phyloP scores from a whole-genome alignment of 2,329 filamentous ascomycete genomes.

The Aureobasidium sp. region DNA sequence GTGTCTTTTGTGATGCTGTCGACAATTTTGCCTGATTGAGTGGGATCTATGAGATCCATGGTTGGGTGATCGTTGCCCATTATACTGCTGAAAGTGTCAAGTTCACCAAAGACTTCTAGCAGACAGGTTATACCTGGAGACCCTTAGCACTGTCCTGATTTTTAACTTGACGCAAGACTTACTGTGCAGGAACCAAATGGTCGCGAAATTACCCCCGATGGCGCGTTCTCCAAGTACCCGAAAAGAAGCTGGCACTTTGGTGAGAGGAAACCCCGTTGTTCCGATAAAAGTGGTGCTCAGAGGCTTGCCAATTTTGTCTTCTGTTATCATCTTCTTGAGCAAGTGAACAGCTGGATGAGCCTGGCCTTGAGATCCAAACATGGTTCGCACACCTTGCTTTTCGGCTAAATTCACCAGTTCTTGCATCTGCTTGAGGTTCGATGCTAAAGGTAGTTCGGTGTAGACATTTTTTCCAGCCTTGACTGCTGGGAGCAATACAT shows the following conservation, averaged over 20 bases:
- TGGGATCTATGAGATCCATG: slow-evolving; percentile 27
- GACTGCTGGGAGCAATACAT: slow-evolving; percentile 36
- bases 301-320: slow-evolving; percentile 40
- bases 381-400: slow-evolving; percentile 35
- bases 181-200: slow-evolving; percentile 26
- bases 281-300: slow-evolving; percentile 30
- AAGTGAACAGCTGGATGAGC: slow-evolving; percentile 35
- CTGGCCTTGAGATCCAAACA: slow-evolving; percentile 44
- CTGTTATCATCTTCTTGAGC: slow-evolving; percentile 37
- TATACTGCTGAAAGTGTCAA: slow-evolving; percentile 34
- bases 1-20: slow-evolving; percentile 22
- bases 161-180: neutral
- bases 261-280: slow-evolving; percentile 16
- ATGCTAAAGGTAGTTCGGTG: slow-evolving; percentile 44
- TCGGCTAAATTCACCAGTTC: slow-evolving; percentile 38
- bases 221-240: slow-evolving; percentile 38
- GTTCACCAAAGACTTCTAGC: slow-evolving; percentile 12
- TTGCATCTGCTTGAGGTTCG: slow-evolving; percentile 35
- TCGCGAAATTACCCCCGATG: slow-evolving; percentile 38
- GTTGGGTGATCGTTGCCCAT: slow-evolving; percentile 42
- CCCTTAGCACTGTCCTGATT: neutral
- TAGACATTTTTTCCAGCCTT: slow-evolving; percentile 44
- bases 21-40: neutral
- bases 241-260: neutral
- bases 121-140: neutral